Evolutionary conservation across 768 basidiomycete species (phyloP).

Genomic region (Lactarius indigo): DNA sequence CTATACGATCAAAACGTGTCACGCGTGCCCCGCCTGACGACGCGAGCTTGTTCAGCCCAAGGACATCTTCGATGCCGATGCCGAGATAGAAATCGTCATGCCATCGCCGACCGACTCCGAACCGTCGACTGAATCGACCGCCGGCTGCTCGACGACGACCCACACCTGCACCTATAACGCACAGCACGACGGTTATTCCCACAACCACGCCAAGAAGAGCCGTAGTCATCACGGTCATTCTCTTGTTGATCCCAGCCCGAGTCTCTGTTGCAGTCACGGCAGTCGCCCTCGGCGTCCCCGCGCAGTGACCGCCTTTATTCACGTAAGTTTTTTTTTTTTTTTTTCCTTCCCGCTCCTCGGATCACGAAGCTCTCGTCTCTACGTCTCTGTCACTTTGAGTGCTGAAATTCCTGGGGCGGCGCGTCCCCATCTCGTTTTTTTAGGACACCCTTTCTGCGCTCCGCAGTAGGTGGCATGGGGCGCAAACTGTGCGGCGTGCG

Average conservation of each 20-base stretch:
- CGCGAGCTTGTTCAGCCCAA: slow-evolving; percentile 13
- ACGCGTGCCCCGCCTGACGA: too few species aligned
- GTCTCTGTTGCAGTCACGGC: not conserved
- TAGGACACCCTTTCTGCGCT: slow-evolving; percentile 13
- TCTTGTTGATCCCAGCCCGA: not conserved
- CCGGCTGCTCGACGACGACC: not conserved
- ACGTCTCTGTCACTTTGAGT: not conserved
- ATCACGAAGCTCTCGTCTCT: not conserved
- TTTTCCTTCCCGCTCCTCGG: not conserved
- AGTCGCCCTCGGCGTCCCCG: not conserved
- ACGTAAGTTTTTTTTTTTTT: slow-evolving; percentile 9
- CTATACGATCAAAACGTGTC: not conserved
- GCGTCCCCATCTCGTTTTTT: not conserved
- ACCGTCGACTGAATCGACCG: slow-evolving; percentile 1
- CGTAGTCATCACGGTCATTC: not conserved
- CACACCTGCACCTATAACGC: not conserved
- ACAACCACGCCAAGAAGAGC: not conserved
- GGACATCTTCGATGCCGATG: slow-evolving; percentile 22
- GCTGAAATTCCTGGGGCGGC: not conserved
- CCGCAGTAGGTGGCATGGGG: slow-evolving; percentile 12
- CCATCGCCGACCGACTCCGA: slow-evolving; percentile 15
- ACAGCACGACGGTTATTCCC: not conserved
- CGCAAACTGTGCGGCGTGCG: slow-evolving; percentile 12
- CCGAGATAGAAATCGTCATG: slow-evolving; percentile 25
- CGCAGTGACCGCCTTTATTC: slow-evolving; percentile 9